Conservation (phyloP, 228 moss, liverwort and hornwort genomes). For the Sphagnum fallax region DNA sequence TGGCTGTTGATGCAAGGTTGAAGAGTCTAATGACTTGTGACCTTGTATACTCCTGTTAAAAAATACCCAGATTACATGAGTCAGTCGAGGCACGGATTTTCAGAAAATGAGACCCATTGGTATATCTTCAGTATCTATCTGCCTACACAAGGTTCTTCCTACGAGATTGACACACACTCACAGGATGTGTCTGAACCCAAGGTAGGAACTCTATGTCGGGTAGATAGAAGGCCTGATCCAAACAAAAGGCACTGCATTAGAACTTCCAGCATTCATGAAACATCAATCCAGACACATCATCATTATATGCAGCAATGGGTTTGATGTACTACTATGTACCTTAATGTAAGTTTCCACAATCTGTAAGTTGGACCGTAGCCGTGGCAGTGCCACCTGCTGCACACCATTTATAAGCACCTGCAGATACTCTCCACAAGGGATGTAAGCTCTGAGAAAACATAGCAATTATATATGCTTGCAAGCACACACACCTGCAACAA, state of each 20-base stretch:
- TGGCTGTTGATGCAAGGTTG: constrained; percentile 76
- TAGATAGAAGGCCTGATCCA: constrained; percentile 80
- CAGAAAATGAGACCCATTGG: not conserved
- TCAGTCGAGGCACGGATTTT: constrained; percentile 1
- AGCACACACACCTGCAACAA: too few relatives aligned
- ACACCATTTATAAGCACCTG: constrained; percentile 93
- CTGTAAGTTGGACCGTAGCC: constrained; percentile 72
- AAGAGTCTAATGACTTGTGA: constrained; percentile 79
- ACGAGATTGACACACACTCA: constrained; percentile 16
- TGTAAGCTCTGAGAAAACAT: too few relatives aligned
- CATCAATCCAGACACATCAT: too few relatives aligned
- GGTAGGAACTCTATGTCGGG: constrained; percentile 95
- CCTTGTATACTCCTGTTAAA: constrained; percentile 77
- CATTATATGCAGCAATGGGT: too few relatives aligned
- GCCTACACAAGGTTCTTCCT: not conserved
- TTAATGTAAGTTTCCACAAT: constrained; percentile 90
- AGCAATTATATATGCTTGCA: too few relatives aligned
- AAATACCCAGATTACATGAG: too few relatives aligned
- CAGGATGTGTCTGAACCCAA: constrained; percentile 95
- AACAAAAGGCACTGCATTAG: not conserved
- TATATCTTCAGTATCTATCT: not conserved
- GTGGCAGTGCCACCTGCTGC: constrained; percentile 81
- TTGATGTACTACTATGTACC: constrained; percentile 25
- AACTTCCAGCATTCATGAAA: too few relatives aligned
- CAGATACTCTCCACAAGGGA: not conserved